Base-by-base conservation (phyloP, 2,329 filamentous ascomycete species). In the Cladosporium sp. region DNA sequence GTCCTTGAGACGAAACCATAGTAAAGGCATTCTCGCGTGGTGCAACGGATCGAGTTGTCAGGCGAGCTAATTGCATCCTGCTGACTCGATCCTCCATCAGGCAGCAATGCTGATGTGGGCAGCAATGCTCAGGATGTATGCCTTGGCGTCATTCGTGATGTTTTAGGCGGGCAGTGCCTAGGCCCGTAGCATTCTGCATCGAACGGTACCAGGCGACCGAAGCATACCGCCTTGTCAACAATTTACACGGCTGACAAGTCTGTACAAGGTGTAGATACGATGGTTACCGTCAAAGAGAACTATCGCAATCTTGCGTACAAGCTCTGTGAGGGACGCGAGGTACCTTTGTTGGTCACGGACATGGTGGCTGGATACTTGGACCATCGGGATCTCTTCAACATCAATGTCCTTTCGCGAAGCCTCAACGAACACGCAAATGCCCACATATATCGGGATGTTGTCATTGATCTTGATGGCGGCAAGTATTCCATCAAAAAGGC, bases 121-220 rank as follows among this genome's bases (percentile, higher is more conserved):
- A 35, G n/a, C 34, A 35, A 35, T 4, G 10, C 34, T 35, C 34
- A 35, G 34, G 10, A 35, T 35, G 34, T 11, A 35, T 35, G n/a
- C 34, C 34, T 28, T 28, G n/a, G n/a, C 34, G n/a, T 35, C 4
- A n/a, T 35, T 35, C n/a, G 9, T 35, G 10, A 9, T 35, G n/a
- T 35, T 35, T 28, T 28, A 28, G 22, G 34, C 34, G 34, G 4
- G 6, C 9, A 35, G 4, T 35, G 9, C 34, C 34, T 11, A 18
- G 16, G 16, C 16, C 16, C 16, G 16, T 18, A 38, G 22, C 22
- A 28, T 28, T 28, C 22, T 28, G 22, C 22, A 28, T 28, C 35
- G n/a, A 10, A 14, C n/a, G 13, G 2, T 11, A 38, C 13, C 8
- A 2, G 85, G 14, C 38, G 16, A 16, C 40, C 19, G 16, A 42